A percentile compares a stretch with the other conserved stretches of the same genome.
phyloP scores from a whole-genome alignment of 805 yeast genomes.

The Priceomyces carsonii region DNA sequence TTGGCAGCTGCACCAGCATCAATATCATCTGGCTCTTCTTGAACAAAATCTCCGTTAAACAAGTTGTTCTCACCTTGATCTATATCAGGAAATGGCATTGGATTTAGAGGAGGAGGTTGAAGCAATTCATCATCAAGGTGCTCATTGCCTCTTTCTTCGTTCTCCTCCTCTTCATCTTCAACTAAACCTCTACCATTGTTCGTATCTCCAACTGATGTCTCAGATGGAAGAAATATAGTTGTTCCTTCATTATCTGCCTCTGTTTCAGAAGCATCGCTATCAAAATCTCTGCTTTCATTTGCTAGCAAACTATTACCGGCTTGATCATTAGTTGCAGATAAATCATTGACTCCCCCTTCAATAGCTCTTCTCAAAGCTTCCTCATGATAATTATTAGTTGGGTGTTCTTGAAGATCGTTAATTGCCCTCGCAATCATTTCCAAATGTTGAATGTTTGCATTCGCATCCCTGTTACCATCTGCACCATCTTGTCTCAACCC shows the following conservation, averaged over 20 bases:
- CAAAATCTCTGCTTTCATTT: neutral
- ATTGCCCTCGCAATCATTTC: slow-evolving; percentile 28
- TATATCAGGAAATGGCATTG: neutral
- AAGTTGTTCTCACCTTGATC: slow-evolving; percentile 4
- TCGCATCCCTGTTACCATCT: slow-evolving; percentile 21
- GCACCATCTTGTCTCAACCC: slow-evolving; percentile 23
- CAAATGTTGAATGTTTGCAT: slow-evolving; percentile 22
- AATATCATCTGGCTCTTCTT: slow-evolving; percentile 10
- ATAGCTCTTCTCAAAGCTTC: slow-evolving; percentile 21
- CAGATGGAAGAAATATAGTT: slow-evolving; percentile 5
- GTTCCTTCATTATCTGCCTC: slow-evolving; percentile 6
- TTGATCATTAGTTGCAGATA: slow-evolving; percentile 17
- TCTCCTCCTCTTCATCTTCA: neutral
- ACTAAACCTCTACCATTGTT: neutral
- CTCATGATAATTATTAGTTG: slow-evolving; percentile 12
- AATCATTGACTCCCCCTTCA: slow-evolving; percentile 18
- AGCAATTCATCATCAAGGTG: neutral
- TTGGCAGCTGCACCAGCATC: slow-evolving; percentile 13
- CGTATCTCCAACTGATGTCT: neutral
- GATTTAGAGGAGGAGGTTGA: slow-evolving; percentile 1
- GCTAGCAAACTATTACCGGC: slow-evolving; percentile 4
- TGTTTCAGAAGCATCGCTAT: slow-evolving; percentile 3
- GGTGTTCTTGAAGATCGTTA: slow-evolving; percentile 22
- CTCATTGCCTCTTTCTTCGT: slow-evolving; percentile 1
- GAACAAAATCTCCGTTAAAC: slow-evolving; percentile 2